Base-by-base conservation (phyloP, 139 green algal species). In the Gonium pectorale region DNA sequence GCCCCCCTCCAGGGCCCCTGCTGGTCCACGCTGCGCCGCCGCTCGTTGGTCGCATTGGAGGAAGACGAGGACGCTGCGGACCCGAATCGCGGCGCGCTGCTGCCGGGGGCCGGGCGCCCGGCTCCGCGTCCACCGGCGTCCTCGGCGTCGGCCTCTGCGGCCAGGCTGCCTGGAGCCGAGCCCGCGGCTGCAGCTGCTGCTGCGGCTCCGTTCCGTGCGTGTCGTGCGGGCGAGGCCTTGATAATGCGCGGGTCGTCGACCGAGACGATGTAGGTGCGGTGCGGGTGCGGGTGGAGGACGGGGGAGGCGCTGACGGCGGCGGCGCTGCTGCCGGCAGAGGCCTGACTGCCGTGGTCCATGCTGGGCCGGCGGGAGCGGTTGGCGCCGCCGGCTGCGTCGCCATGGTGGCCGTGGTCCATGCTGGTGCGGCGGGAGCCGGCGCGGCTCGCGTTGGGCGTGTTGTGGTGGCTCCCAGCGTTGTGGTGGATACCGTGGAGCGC, bases 191-290 rank as follows among this genome's bases (percentile, higher is more conserved):
- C 62, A 11, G 41, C 41, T 37, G 41, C 67, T 15, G 41, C 67
- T 35, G 67, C 27, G 5, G 41, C 43, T 40, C 24, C 1, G 69
- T 6, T 62, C 33, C 33, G 5, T 44, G 72, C 22, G n/a, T 49
- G 71, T 21, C 52, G 72, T 15, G 1, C 46, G 5, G n/a, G 46
- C 43, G 35, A 31, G 27, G 35, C 54, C 35, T 81, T 81, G 19
- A 69, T 31, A 40, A 81, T 54, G 35, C 52, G 52, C 0, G 51
- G 35, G 22, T 68, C 54, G 37, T 81, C 73, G 0, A 54, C 51
- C 33, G 4, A 59, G 19, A 69, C 40, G 24, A 81, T 38, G 54
- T 81, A 81, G 26, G 73, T 81, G 24, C 52, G 54, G 54, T 81
- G 54, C 24, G 73, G 73, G 40, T 81, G 54, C 27, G 38, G 29